Percentiles rank a stretch among this genome's conserved stretches.
phyloP scores from a whole-genome alignment of 1,284 basidiomycete genomes.

The Trametes pubescens region DNA sequence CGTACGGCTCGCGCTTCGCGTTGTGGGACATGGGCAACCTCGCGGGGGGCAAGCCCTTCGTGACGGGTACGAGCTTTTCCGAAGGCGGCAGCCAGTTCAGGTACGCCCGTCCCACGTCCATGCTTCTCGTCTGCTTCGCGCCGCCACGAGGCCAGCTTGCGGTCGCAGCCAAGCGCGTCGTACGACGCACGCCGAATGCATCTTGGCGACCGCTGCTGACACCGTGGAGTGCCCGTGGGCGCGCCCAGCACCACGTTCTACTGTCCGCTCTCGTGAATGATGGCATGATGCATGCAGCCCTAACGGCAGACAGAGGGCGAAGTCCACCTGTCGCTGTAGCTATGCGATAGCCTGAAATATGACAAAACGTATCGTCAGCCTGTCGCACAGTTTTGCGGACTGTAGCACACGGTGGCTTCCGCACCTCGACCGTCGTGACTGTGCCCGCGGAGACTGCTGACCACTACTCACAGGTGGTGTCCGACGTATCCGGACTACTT shows the following conservation, averaged over 20 bases:
- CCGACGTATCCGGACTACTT: constrained; percentile 78
- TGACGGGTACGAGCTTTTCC: constrained; percentile 64
- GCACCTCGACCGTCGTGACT: too few species aligned
- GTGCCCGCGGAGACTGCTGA: background rate
- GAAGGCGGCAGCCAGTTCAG: constrained; percentile 75
- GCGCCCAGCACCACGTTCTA: too few species aligned
- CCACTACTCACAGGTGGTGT: constrained; percentile 64
- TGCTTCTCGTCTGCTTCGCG: constrained; percentile 22
- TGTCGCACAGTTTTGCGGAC: too few species aligned
- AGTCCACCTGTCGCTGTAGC: too few species aligned
- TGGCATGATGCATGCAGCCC: background rate
- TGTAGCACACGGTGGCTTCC: too few species aligned
- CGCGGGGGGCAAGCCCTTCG: constrained; percentile 73
- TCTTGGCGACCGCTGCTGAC: too few species aligned
- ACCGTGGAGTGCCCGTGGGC: too few species aligned
- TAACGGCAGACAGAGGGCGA: too few species aligned
- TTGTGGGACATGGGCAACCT: constrained; percentile 79
- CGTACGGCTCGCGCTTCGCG: constrained; percentile 71
- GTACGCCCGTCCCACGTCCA: constrained; percentile 47
- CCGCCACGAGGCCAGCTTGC: constrained; percentile 10
- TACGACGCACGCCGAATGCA: too few species aligned
- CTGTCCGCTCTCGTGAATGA: background rate
- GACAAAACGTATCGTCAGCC: too few species aligned
- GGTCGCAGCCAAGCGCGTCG: constrained; percentile 3
- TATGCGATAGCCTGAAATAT: too few species aligned